Percentiles rank a stretch among this genome's conserved stretches.
These are phyloP conservation scores for Ceratocystis ficicola DNA, from an alignment of 2,329 filamentous ascomycete genomes.

Conservation along the genomic window DNA sequence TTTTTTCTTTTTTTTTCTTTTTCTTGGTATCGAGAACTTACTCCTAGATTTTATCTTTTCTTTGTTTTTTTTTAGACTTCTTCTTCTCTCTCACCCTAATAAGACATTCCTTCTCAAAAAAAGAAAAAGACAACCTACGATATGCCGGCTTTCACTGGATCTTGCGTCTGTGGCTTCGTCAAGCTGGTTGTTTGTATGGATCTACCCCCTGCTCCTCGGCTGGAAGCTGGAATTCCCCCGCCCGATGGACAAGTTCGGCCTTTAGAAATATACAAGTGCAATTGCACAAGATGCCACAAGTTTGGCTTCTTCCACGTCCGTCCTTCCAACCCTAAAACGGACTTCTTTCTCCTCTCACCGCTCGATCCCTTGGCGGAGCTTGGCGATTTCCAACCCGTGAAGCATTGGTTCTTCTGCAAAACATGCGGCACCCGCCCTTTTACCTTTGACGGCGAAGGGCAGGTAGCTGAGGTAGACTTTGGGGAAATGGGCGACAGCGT, in stretches of 20 bases:
- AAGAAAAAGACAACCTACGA: neutral
- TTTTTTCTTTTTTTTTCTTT: neutral
- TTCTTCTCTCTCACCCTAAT: neutral
- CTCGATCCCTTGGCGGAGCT: conserved; percentile 30
- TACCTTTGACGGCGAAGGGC: conserved; percentile 24
- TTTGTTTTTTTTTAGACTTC: neutral
- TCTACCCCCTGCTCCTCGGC: conserved; percentile 14
- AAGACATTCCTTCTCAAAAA: too few relatives aligned
- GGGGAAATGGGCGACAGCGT: conserved; percentile 14
- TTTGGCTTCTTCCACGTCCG: conserved; percentile 34
- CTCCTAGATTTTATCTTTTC: neutral
- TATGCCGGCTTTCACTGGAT: conserved; percentile 19
- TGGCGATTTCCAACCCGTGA: conserved; percentile 31
- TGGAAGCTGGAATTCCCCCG: neutral
- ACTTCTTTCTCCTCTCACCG: conserved; percentile 38
- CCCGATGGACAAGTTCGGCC: conserved; percentile 36
- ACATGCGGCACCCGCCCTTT: conserved; percentile 34
- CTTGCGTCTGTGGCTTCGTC: conserved; percentile 15
- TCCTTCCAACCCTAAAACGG: conserved; percentile 29
- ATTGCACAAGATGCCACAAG: conserved; percentile 37
- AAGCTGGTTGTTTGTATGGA: conserved; percentile 20
- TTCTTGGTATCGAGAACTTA: neutral
- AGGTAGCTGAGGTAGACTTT: conserved; percentile 18
- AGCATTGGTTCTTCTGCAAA: conserved; percentile 25
- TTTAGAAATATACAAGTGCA: conserved; percentile 29